Base-by-base conservation (phyloP, 495 filamentous ascomycete species). In the Geoglossum glabrum region DNA sequence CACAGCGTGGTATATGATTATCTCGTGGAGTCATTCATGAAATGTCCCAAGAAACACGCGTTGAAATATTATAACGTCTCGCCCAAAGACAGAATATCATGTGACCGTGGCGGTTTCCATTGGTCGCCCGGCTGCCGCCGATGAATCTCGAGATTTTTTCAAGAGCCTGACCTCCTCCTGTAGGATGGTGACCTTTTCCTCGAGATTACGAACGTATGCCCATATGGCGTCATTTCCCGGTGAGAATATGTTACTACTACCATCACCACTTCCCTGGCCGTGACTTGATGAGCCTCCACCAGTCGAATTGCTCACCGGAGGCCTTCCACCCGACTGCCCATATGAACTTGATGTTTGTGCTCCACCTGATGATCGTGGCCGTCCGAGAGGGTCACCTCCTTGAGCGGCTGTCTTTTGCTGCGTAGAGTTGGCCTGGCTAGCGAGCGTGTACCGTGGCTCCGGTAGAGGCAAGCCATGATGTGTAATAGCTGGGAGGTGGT, bases 361-460 rank as follows among this genome's bases (percentile, higher is more conserved):
- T 26, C 40, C 40, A 27, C 28, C 28, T 45, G 55, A 46, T 45
- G 55, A 27, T 34, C 26, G 30, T n/a, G 36, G 55, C 28, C 55
- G 31, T 3, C 34, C 55, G 7, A 34, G 21, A 10, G 54, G 34
- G 28, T 56, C 28, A 4, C 31, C 52, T 10, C 26, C 31, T 9
- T n/a, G 27, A n/a, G 25, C 30, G 26, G 19, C 4, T 2, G 26
- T 17, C 21, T 25, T 58, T 27, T 58, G 56, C 25, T 45, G 56
- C 10, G 40, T 21, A 15, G 56, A 38, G 17, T 65, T 60, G 36
- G 65, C 64, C 49, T 71, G 65, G 47, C 70, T 74, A 43, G 71
- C 65, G 60, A 74, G 64, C 19, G 71, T 68, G 55, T 70, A 72
- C 55, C 70, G 67, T 58, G 70, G 62, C 54, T 77, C 74, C 1